Conservation (phyloP, 192 early-diverging fungal species). For the Coemansia sp. region DNA sequence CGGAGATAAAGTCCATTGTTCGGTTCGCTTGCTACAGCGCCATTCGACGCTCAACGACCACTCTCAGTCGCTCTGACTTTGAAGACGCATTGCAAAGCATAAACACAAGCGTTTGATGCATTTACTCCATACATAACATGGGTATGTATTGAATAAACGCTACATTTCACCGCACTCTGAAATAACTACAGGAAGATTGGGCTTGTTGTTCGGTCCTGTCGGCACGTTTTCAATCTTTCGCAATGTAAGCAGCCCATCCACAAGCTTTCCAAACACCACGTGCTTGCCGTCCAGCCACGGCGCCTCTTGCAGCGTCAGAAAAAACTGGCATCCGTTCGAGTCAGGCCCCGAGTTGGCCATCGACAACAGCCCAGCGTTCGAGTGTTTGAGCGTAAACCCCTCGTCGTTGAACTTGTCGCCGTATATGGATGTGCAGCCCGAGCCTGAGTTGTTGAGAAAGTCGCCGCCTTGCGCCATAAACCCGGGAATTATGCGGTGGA, state of each 20-base stretch:
- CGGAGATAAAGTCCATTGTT: constrained; percentile 40
- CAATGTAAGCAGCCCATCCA: constrained; percentile 78
- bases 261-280: constrained; percentile 90
- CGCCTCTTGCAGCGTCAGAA: constrained; percentile 84
- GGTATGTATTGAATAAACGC: background rate
- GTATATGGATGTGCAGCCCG: constrained; percentile 76
- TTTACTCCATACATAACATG: background rate
- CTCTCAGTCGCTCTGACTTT: constrained; percentile 16
- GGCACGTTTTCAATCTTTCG: constrained; percentile 76
- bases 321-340: constrained; percentile 87
- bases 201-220: constrained; percentile 77
- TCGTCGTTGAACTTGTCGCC: constrained; percentile 90
- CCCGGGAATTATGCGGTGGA: constrained; percentile 74
- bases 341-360: constrained; percentile 77
- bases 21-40: constrained; percentile 46
- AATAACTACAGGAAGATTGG: constrained; percentile 73
- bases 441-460: constrained; percentile 69
- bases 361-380: constrained; percentile 60
- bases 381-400: constrained; percentile 83
- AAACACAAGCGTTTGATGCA: background rate
- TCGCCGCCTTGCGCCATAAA: constrained; percentile 86
- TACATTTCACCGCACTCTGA: constrained; percentile 87
- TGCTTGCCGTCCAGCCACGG: constrained; percentile 86
- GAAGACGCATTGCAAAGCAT: constrained; percentile 10
- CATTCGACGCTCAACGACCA: constrained; percentile 36